A percentile compares a stretch with the other conserved stretches of the same genome.
phyloP scores from a whole-genome alignment of 2,329 filamentous ascomycete genomes.

The Ceratocystis alfenasii region DNA sequence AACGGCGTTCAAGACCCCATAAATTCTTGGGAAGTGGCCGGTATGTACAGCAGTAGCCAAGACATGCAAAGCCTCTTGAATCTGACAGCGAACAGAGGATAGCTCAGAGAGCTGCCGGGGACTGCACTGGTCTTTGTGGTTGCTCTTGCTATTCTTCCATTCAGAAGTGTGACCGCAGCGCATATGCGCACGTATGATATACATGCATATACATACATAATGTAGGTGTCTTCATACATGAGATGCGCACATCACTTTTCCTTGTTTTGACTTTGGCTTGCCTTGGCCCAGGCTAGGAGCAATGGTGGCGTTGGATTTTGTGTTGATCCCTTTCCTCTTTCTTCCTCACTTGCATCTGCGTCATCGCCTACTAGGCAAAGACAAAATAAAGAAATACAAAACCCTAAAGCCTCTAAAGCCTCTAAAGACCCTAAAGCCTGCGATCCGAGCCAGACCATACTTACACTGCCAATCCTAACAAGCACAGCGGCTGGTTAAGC shows the following conservation, averaged over 20 bases:
- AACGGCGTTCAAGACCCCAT: too few species aligned
- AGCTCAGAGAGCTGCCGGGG: too few species aligned
- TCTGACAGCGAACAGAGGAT: too few species aligned
- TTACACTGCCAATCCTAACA: too few species aligned
- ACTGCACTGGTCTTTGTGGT: background rate
- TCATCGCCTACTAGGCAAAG: background rate
- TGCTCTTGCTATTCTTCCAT: background rate
- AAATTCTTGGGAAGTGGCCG: too few species aligned
- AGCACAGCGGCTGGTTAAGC: too few species aligned
- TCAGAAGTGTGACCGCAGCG: background rate
- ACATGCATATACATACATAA: background rate
- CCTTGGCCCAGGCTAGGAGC: background rate
- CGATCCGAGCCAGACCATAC: too few species aligned
- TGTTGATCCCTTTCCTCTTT: background rate
- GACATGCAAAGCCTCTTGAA: too few species aligned
- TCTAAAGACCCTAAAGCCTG: background rate
- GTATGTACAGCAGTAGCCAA: too few species aligned
- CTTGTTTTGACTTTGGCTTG: conserved; percentile 1
- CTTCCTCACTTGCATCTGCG: background rate
- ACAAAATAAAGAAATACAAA: background rate
- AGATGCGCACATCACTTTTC: background rate
- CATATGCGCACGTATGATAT: background rate
- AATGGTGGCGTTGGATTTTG: background rate
- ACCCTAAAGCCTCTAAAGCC: too few species aligned
- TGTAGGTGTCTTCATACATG: background rate